These are phyloP conservation scores for Aspergillus olivimuriae DNA, from an alignment of 495 filamentous ascomycete genomes.

Conservation along the genomic window DNA sequence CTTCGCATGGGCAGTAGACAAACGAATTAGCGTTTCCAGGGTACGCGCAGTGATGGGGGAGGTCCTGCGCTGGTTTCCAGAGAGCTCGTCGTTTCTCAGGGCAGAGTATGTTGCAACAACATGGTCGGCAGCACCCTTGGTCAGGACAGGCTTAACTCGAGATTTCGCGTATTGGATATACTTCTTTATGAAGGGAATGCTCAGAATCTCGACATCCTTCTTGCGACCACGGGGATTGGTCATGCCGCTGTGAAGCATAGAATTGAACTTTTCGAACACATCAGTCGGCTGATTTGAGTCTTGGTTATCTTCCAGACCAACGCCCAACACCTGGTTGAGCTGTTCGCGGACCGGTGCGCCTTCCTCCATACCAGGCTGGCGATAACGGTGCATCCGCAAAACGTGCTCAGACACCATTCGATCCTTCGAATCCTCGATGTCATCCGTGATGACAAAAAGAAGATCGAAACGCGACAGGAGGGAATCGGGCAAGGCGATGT, in stretches of 20 bases:
- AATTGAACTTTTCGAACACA: constrained; percentile 94
- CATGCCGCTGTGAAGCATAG: constrained; percentile 92
- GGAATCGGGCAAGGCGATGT: constrained; percentile 96
- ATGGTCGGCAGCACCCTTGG: constrained; percentile 87
- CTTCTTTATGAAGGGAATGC: constrained; percentile 99
- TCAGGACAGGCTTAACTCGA: constrained; percentile 82
- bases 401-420: constrained; percentile 94
- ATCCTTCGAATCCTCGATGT: constrained; percentile 90
- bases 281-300: constrained; percentile 71
- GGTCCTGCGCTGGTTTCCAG: constrained; percentile 87
- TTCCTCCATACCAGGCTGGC: constrained; percentile 89
- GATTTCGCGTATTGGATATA: constrained; percentile 98
- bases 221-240: constrained; percentile 63
- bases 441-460: constrained; percentile 95
- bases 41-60: constrained; percentile 96
- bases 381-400: constrained; percentile 94
- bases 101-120: constrained; percentile 91
- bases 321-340: constrained; percentile 74
- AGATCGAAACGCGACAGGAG: constrained; percentile 98
- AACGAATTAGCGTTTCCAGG: constrained; percentile 92
- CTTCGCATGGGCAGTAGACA: constrained; percentile 95
- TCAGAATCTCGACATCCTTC: constrained; percentile 83
- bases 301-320: constrained; percentile 74
- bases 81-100: constrained; percentile 91
- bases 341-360: constrained; percentile 93